phyloP scores from a whole-genome alignment of 2,329 filamentous ascomycete genomes.

The Pyricularia sp. region DNA sequence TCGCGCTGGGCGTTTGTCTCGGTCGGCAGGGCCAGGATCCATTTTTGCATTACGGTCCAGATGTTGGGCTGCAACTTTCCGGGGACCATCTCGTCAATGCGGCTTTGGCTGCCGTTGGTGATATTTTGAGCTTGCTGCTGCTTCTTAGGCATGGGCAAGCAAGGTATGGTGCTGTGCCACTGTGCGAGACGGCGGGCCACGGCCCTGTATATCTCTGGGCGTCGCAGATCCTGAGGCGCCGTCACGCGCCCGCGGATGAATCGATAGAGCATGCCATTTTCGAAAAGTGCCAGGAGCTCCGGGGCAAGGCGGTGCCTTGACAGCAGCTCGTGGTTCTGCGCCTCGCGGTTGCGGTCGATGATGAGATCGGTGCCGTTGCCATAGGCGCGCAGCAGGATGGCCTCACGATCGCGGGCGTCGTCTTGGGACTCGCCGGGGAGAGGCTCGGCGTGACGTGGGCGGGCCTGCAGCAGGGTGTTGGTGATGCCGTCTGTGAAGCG shows the following conservation, averaged over 20 bases:
- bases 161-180: conserved; percentile 73
- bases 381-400: conserved; percentile 83
- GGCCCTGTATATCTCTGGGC: conserved; percentile 63
- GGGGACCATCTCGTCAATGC: conserved; percentile 40
- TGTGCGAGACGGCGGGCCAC: conserved; percentile 76
- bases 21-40: conserved; percentile 75
- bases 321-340: conserved; percentile 70
- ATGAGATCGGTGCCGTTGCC: conserved; percentile 87
- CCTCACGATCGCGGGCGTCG: conserved; percentile 51
- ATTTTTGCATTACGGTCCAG: conserved; percentile 94
- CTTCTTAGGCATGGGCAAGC: conserved; percentile 24
- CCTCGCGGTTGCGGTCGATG: conserved; percentile 85
- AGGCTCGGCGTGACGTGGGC: not conserved
- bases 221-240: conserved; percentile 65
- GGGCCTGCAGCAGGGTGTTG: conserved; percentile 72
- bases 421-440: conserved; percentile 19
- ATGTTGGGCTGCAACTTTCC: conserved; percentile 70
- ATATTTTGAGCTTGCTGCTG: conserved; percentile 11
- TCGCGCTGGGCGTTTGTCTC: conserved; percentile 54
- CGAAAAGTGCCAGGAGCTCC: conserved; percentile 76
- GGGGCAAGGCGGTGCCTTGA: conserved; percentile 76
- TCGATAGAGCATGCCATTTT: conserved; percentile 90
- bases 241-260: conserved; percentile 76
- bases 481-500: conserved; percentile 97
- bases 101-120: conserved; percentile 20